Percentiles rank a stretch among this genome's conserved stretches.
phyloP scores from a whole-genome alignment of 2,329 filamentous ascomycete genomes.

The Cadophora malorum region DNA sequence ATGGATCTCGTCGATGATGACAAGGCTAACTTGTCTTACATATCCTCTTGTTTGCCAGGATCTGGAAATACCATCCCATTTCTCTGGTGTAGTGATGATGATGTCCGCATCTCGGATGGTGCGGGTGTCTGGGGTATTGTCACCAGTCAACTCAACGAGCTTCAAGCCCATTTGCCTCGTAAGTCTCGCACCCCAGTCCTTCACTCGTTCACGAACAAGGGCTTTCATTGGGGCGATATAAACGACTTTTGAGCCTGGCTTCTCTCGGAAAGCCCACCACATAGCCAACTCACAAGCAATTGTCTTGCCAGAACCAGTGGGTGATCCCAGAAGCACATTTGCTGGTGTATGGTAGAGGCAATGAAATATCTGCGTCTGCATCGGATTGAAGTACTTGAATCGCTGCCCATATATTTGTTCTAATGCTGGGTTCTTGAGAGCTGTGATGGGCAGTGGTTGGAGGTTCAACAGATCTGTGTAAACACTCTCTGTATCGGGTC shows the following conservation, averaged over 20 bases:
- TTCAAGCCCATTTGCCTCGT: conserved; percentile 84
- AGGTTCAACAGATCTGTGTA: conserved; percentile 94
- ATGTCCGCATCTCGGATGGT: conserved; percentile 97
- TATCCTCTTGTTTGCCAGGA: conserved; percentile 98
- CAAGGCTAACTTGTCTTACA: conserved; percentile 90
- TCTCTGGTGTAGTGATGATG: conserved; percentile 99
- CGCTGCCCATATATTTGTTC: conserved; percentile 88
- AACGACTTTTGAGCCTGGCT: conserved; percentile 94
- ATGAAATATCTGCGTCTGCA: conserved; percentile 99
- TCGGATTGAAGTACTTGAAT: conserved; percentile 97
- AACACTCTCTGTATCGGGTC: conserved; percentile 95
- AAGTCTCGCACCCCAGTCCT: conserved; percentile 89
- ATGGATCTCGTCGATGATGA: conserved; percentile 99
- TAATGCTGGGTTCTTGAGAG: conserved; percentile 83
- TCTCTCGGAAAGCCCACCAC: conserved; percentile 99
- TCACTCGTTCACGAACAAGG: conserved; percentile 91
- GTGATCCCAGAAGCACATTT: conserved; percentile 93
- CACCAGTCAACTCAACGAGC: conserved; percentile 93
- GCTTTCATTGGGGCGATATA: conserved; percentile 99
- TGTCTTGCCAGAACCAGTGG: conserved; percentile 97
- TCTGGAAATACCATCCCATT: conserved; percentile 96
- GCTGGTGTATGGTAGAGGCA: conserved; percentile 90
- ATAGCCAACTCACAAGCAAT: conserved; percentile 95
- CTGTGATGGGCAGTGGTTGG: conserved; percentile 85
- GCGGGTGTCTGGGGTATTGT: conserved; percentile 96